Base-by-base conservation (phyloP, 345 rosid genomes). In the Eutrema japonicum region DNA sequence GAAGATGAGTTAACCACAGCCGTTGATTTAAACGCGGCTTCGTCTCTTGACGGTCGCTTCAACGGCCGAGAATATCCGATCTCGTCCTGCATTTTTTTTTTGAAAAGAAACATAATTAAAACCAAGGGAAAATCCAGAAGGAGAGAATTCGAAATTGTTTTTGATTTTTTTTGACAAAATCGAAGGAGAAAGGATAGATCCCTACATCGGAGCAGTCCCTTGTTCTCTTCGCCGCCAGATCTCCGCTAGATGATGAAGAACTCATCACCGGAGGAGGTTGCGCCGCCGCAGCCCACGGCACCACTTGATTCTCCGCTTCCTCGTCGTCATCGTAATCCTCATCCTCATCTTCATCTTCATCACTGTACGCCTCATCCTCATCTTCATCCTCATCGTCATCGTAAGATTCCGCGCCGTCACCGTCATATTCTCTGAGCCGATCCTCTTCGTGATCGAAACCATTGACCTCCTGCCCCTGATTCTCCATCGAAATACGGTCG, bases 281-380 rank as follows among this genome's bases (percentile, higher is more conserved):
- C 33, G 81, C 74, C 66, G 71, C 46, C 13, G 77, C 51, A 43
- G 79, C 0, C 72, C 82, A 71, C 41, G 80, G 80, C 5, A 77
- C 80, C 62, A 93, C 98, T 72, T 90, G 98, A 81, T 93, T 90
- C 56, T 92, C 96, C 3, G 18, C 84, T 0, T 79, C 84, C 0
- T 76, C 85, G 0, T 74, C 79, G 0, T 71, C 85, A 0, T 78
- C 73, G 0, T 61, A 79, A 7, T 78, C 74, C 0, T 66, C 82
- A 2, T 79, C 80, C 0, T 78, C 83, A 1, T 80, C 82, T 0
- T 66, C 85, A 1, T 77, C 72, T 0, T 66, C 82, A 11, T 79
- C 76, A 4, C 77, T 75, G 11, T 70, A 65, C 43, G 54, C 79
- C 6, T 68, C 77, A 12, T 59, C 82, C 9, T 66, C 77, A 9